A percentile compares a stretch with the other conserved stretches of the same genome.
These are phyloP conservation scores for Mycena filopes DNA, from an alignment of 768 basidiomycete genomes.

Conservation along the genomic window DNA sequence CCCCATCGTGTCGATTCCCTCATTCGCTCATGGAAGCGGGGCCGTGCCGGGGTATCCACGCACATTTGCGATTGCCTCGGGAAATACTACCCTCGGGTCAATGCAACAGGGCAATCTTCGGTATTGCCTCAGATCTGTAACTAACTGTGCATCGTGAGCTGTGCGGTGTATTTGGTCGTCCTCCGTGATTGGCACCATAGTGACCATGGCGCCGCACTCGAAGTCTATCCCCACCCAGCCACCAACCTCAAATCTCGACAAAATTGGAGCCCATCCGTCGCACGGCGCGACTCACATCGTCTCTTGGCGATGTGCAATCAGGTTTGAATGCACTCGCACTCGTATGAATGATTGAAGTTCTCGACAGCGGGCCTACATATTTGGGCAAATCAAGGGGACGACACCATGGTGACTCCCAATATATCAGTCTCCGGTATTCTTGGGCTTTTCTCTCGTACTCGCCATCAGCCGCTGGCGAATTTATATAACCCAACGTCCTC, in stretches of 20 bases:
- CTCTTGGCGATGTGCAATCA: too few species aligned
- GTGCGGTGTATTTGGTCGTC: not conserved
- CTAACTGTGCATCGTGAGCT: too few species aligned
- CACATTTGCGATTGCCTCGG: too few species aligned
- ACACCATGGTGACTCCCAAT: constrained; percentile 1
- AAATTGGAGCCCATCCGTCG: too few species aligned
- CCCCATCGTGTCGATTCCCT: too few species aligned
- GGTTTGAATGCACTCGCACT: not conserved
- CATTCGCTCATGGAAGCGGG: too few species aligned
- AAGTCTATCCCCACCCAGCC: not conserved
- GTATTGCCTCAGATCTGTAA: too few species aligned
- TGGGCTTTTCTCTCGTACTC: not conserved
- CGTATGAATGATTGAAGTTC: not conserved
- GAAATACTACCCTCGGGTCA: too few species aligned
- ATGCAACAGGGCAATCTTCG: too few species aligned
- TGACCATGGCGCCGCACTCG: not conserved
- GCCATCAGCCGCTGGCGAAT: constrained; percentile 4
- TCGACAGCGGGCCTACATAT: too few species aligned
- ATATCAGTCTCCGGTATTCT: constrained; percentile 3
- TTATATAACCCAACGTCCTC: not conserved
- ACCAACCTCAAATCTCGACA: not conserved
- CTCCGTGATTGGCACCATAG: constrained; percentile 1
- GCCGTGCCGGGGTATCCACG: too few species aligned
- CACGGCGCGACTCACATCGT: not conserved
- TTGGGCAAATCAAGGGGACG: constrained; percentile 7